Evolutionary conservation across 768 basidiomycete genomes (phyloP).

Genomic region (Russula emetica): DNA sequence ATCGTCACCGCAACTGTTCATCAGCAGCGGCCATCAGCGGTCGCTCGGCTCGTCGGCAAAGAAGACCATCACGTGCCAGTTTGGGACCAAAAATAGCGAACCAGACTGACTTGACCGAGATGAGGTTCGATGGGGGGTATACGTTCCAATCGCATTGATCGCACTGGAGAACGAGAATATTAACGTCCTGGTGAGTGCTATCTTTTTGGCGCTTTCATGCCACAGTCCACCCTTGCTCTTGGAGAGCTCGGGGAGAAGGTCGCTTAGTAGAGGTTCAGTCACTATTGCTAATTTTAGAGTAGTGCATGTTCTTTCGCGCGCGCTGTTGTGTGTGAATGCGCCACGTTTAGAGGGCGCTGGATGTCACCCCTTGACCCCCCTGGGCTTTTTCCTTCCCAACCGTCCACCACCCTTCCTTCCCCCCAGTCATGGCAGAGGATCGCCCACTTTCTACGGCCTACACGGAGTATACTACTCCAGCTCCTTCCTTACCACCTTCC

Average conservation of each 20-base stretch:
- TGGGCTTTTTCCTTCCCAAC: background rate
- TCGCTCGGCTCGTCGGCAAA: background rate
- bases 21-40: background rate
- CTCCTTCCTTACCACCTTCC: conserved; percentile 10
- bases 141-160: background rate
- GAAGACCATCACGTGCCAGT: background rate
- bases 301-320: background rate
- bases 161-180: background rate
- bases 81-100: no score
- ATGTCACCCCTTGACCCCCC: conserved; percentile 4
- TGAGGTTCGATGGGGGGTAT: no score
- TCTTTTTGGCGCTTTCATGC: background rate
- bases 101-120: no score
- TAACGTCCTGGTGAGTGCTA: no score
- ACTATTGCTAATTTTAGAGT: background rate
- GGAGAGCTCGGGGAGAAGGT: background rate
- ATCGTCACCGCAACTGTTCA: background rate
- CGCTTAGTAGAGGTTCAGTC: background rate
- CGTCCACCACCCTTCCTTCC: background rate
- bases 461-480: conserved; percentile 16
- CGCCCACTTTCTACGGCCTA: conserved; percentile 20
- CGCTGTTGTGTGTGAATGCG: background rate
- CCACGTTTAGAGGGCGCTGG: background rate
- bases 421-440: conserved; percentile 19
- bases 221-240: background rate